Base-by-base conservation (phyloP, 805 yeast species). In the Starmerella kuoi region DNA sequence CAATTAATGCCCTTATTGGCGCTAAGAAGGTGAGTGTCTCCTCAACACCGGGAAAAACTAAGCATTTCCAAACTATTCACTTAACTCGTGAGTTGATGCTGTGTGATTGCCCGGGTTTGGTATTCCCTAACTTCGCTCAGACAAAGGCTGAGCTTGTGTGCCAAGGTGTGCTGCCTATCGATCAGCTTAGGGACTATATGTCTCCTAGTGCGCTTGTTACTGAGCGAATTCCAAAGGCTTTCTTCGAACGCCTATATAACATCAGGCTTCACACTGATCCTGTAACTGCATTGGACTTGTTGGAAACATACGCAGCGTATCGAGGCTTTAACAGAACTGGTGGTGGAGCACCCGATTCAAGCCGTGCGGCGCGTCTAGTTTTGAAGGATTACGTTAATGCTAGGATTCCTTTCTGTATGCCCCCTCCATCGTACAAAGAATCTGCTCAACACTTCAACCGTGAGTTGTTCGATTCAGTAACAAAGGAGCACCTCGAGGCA, bases 91-190 rank as follows among this genome's bases (percentile, higher is more conserved):
- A 79, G 28, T 91, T 91, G 2, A 70, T 86, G 52, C 68, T 91
- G 40, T 91, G 97, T 64, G 99, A 91, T 70, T 91, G 99, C 69
- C 99, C 99, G 2, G 99, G 99, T 72, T 70, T 91, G 48, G 99
- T 91, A 15, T 91, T 91, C 68, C 98, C 99, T 20, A 91, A 88
- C 57, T 91, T 91, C 60, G 97, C 97, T 5, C 83, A 82, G 59
- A 83, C 95, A 20, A 87, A 86, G 57, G 97, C 94, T 54, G 99
- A 91, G 55, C 72, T 91, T 56, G 98, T 91, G 1, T 86, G 96
- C 66, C 84, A 86, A 57, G 99, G 99, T 71, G 95, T 91, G n/a
- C 70, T 91, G 44, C 99, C 99, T 18, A 91, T 91, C 54, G 98
- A 91, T 64, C 98, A 91, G 63, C 69, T 91, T 48, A 74, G 97